Conservation (phyloP, 805 yeast species). For the Candida verbasci region DNA sequence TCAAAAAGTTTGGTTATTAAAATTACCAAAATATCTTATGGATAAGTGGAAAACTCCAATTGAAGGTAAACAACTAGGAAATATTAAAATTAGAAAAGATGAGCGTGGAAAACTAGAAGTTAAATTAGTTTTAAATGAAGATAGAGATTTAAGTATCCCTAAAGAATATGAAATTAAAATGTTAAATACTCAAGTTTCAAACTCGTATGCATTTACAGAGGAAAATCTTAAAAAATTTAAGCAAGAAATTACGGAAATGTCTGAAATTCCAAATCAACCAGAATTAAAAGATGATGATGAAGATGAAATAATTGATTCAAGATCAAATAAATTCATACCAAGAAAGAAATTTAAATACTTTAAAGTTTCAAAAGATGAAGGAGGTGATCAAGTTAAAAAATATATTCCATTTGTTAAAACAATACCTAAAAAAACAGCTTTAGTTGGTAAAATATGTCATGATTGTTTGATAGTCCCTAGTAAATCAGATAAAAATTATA, state of each 20-base stretch:
- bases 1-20: slow-evolving; percentile 87
- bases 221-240: slow-evolving; percentile 63
- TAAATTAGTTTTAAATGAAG: slow-evolving; percentile 51
- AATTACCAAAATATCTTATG: slow-evolving; percentile 83
- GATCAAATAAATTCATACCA: slow-evolving; percentile 10
- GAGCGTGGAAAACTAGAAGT: slow-evolving; percentile 39
- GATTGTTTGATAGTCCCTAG: slow-evolving; percentile 89
- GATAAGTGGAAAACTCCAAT: slow-evolving; percentile 67
- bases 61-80: slow-evolving; percentile 62
- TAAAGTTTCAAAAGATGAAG: slow-evolving; percentile 28
- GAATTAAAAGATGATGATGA: slow-evolving; percentile 33
- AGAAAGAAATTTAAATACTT: slow-evolving; percentile 20
- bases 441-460: slow-evolving; percentile 84
- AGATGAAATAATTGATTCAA: neutral
- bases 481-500: slow-evolving; percentile 64
- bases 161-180: slow-evolving; percentile 78
- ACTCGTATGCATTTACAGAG: slow-evolving; percentile 85
- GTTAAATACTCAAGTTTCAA: slow-evolving; percentile 74
- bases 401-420: slow-evolving; percentile 81
- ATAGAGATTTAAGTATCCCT: slow-evolving; percentile 45
- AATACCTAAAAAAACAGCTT: slow-evolving; percentile 81
- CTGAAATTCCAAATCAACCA: slow-evolving; percentile 52
- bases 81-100: slow-evolving; percentile 63
- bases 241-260: slow-evolving; percentile 47
- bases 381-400: slow-evolving; percentile 26